These are phyloP conservation scores for Quercus berberidifolia DNA, from an alignment of 306 rosid genomes.

Conservation along the genomic window DNA sequence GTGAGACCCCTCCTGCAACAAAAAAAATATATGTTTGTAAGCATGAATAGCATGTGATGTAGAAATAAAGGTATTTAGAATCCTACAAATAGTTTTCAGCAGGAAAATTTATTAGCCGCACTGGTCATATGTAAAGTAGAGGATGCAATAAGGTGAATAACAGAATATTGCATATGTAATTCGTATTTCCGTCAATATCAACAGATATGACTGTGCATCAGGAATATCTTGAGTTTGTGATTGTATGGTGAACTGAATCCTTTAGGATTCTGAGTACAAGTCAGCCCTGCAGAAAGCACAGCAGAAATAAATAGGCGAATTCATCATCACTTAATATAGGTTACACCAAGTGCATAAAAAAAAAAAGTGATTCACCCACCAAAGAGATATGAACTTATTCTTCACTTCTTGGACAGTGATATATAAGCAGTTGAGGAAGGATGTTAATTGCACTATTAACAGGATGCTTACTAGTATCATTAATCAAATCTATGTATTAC, in stretches of 20 bases:
- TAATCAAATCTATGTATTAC: neutral
- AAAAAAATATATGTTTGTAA: neutral
- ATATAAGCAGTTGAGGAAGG: neutral
- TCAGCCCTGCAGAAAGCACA: conserved; percentile 54
- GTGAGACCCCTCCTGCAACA: conserved; percentile 66
- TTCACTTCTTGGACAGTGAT: too few relatives aligned
- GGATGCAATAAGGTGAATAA: conserved; percentile 14
- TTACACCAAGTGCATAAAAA: too few relatives aligned
- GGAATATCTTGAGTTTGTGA: conserved; percentile 64
- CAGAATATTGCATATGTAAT: conserved; percentile 44
- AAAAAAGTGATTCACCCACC: too few relatives aligned
- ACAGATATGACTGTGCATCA: conserved; percentile 84
- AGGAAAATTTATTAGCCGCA: neutral
- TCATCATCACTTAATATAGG: neutral
- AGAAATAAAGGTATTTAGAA: neutral
- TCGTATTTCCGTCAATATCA: conserved; percentile 77
- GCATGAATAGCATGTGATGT: neutral
- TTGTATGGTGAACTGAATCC: conserved; percentile 52
- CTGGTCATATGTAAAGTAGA: conserved; percentile 1
- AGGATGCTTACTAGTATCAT: neutral
- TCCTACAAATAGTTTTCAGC: neutral
- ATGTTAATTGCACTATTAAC: neutral
- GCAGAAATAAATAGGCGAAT: neutral
- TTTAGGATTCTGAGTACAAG: conserved; percentile 64
- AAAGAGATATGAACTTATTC: too few relatives aligned